Percentiles rank a stretch among this genome's conserved stretches.
Conservation (phyloP, 2,329 filamentous ascomycete genomes). For the Venturia aucupariae region DNA sequence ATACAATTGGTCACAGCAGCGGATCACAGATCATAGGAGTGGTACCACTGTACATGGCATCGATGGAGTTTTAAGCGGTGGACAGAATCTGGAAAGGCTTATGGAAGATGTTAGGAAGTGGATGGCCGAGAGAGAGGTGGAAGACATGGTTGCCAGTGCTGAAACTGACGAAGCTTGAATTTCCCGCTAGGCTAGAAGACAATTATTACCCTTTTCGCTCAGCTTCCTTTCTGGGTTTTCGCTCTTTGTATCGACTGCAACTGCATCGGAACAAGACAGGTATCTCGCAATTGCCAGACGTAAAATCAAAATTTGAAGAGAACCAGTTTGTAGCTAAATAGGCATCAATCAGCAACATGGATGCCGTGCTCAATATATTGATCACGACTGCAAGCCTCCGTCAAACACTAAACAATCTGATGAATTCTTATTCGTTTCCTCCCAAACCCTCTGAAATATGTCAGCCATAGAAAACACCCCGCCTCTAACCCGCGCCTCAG, state of each 20-base stretch:
- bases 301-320: neutral
- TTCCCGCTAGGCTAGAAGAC: neutral
- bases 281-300: too few species aligned
- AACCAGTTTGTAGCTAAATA: neutral
- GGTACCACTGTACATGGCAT: slow-evolving; percentile 72
- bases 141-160: slow-evolving; percentile 47
- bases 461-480: slow-evolving; percentile 37
- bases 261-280: too few species aligned
- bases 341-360: neutral
- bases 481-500: slow-evolving; percentile 63
- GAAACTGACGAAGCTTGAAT: neutral
- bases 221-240: neutral
- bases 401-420: neutral
- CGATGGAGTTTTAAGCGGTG: slow-evolving; percentile 68
- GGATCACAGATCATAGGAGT: slow-evolving; percentile 82
- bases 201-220: neutral
- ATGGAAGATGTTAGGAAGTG: slow-evolving; percentile 72
- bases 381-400: neutral
- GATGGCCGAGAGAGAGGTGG: slow-evolving; percentile 66
- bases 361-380: slow-evolving; percentile 1
- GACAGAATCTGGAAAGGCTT: slow-evolving; percentile 60
- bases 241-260: neutral
- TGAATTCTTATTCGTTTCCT: neutral
- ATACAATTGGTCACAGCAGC: slow-evolving; percentile 71
- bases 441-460: slow-evolving; percentile 26